Evolutionary conservation across 257 asterid genomes (phyloP).

Genomic region (Forsythia viridissima): DNA sequence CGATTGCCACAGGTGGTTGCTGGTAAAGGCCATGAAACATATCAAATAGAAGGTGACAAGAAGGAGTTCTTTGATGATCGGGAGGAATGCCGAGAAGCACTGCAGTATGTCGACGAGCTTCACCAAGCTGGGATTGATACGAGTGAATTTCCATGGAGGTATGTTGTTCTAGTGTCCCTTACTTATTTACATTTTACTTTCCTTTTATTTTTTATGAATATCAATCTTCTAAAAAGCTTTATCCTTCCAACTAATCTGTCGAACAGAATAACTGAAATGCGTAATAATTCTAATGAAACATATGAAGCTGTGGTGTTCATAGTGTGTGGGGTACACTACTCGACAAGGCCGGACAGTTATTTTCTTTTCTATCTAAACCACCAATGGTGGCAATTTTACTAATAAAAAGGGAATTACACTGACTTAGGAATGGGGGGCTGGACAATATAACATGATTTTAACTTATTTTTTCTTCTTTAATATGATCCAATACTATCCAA

Average conservation of each 20-base stretch:
- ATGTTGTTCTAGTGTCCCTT: constrained; percentile 12
- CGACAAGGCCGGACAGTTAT: background rate
- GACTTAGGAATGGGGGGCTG: too few relatives aligned
- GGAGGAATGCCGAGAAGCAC: constrained; percentile 95
- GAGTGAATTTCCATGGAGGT: constrained; percentile 99
- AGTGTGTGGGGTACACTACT: background rate
- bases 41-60: constrained; percentile 84
- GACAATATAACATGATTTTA: background rate
- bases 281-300: background rate
- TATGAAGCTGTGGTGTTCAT: background rate
- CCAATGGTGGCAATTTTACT: too few relatives aligned
- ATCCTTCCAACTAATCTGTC: too few relatives aligned
- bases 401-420: too few relatives aligned
- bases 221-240: background rate
- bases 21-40: constrained; percentile 89
- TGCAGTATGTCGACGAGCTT: constrained; percentile 96
- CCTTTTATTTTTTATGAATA: background rate
- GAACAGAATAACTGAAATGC: background rate
- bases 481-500: too few relatives aligned
- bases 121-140: constrained; percentile 99
- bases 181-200: background rate
- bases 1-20: constrained; percentile 75
- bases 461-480: too few relatives aligned
- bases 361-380: too few relatives aligned
- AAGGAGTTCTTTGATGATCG: constrained; percentile 91